phyloP scores from a whole-genome alignment of 2,329 filamentous ascomycete genomes.

The Pseudogymnoascus sp. region DNA sequence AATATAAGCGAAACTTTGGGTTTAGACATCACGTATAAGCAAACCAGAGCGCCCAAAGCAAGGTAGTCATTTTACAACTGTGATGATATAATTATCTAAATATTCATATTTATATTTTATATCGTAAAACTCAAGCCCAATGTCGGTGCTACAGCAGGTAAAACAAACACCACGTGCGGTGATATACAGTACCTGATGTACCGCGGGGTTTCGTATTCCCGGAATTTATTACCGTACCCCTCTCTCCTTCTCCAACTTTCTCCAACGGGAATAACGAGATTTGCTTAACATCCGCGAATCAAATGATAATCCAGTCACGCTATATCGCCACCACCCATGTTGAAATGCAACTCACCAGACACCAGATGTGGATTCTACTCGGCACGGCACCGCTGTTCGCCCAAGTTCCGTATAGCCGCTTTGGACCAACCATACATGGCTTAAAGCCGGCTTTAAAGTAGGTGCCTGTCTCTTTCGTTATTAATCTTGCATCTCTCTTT shows the following conservation, averaged over 20 bases:
- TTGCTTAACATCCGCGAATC: neutral
- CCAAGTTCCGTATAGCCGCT: conserved; percentile 6
- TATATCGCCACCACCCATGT: neutral
- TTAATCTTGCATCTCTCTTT: neutral
- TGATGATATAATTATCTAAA: neutral
- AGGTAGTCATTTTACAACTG: neutral
- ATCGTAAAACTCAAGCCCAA: neutral
- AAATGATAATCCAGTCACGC: neutral
- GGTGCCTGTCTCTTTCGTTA: neutral
- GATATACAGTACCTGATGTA: neutral
- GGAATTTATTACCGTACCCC: neutral
- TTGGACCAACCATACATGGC: neutral
- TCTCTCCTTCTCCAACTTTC: neutral
- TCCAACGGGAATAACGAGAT: conserved; percentile 4
- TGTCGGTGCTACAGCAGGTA: neutral
- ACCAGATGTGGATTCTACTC: neutral
- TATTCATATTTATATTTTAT: neutral
- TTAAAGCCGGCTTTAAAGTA: neutral
- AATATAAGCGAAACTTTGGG: conserved; percentile 5
- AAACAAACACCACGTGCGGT: neutral
- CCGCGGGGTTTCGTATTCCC: neutral
- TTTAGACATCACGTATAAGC: neutral
- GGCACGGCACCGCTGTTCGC: conserved; percentile 1
- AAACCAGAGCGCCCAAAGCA: neutral
- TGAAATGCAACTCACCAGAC: neutral